Evolutionary conservation across 306 rosid genomes (phyloP), one percentile per base, ranked within the genome.

Genomic region (Prunus mongolica): DNA sequence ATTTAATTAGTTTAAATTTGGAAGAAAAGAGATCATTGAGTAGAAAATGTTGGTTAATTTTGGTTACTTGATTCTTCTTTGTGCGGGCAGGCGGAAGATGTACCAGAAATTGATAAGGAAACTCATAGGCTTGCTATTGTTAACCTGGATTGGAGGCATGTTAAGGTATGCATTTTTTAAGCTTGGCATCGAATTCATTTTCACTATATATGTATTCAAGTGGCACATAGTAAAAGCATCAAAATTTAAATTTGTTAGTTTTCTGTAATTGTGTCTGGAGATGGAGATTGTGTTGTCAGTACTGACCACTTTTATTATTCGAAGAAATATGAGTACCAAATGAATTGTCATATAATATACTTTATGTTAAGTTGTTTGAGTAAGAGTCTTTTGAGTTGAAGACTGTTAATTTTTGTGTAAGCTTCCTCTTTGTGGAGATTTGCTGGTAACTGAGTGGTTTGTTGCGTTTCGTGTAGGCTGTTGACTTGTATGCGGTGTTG

Each of bases 101-200:
- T 93, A 65, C 81, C 83, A 0, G 82, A 76, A 82, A 89, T 86
- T 49, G 97, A 89, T 52, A 87, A 87, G 47, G 97, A 91, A 75
- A 93, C 97, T 7, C 82, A 62, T 60, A 84, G 96, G 80, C 92
- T 91, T 73, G 98, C 97, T 27, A 86, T 90, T 71, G 93, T 92
- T 84, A 88, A 95, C 74, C 82, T 92, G 98, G 98, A 95, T 63
- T 92, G 98, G 98, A 85, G 89, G 78, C 77, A 84, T 76, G 89
- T 95, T 38, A 92, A 88, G 92, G 98, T 95, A 85, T 10, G 89
- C 51, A 25, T 27, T 46, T 46, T 45, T 49, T n/a, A 51, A n/a
- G 34, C 51, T 55, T 5, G 14, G 30, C 49, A 49, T 83, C 38
- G 14, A 49, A 13, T 34, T 25, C 2, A 38, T 27, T 80, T 34